These are phyloP conservation scores for Tolypocladium ophioglossoides DNA, from an alignment of 2,329 filamentous ascomycete species.

Conservation along the genomic window DNA sequence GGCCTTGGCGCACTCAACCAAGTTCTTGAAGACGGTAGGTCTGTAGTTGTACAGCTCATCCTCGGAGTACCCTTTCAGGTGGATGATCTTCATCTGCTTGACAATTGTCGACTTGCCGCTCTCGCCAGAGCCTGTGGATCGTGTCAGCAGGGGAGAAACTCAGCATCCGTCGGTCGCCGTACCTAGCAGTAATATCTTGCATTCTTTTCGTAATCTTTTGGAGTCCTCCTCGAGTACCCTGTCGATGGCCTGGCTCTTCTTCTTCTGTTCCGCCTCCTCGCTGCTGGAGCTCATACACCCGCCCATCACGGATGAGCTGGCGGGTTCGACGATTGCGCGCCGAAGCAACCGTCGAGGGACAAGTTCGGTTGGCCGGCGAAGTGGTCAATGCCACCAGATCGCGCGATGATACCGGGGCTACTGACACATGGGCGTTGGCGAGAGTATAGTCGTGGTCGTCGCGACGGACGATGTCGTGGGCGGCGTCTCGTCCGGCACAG, in stretches of 20 bases:
- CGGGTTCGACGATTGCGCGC: constrained; percentile 3
- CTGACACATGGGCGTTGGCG: constrained; percentile 1
- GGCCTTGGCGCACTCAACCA: constrained; percentile 92
- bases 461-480: not conserved
- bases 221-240: constrained; percentile 90
- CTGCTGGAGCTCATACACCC: constrained; percentile 82
- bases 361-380: not conserved
- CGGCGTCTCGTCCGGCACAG: not conserved
- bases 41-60: constrained; percentile 93
- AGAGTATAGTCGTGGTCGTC: not conserved
- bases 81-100: constrained; percentile 99
- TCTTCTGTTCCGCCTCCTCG: constrained; percentile 86
- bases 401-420: not conserved
- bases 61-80: constrained; percentile 91
- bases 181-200: constrained; percentile 97
- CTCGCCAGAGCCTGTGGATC: constrained; percentile 75
- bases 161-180: constrained; percentile 12
- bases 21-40: constrained; percentile 94
- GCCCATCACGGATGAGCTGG: constrained; percentile 56
- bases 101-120: constrained; percentile 99
- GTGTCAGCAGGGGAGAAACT: constrained; percentile 7
- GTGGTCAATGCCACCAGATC: not conserved
- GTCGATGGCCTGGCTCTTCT: constrained; percentile 93
- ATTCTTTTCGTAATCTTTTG: constrained; percentile 85
- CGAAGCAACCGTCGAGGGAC: not conserved